Conservation (phyloP, 208 protist species). For the Leptomonas pyrrhocoris region DNA sequence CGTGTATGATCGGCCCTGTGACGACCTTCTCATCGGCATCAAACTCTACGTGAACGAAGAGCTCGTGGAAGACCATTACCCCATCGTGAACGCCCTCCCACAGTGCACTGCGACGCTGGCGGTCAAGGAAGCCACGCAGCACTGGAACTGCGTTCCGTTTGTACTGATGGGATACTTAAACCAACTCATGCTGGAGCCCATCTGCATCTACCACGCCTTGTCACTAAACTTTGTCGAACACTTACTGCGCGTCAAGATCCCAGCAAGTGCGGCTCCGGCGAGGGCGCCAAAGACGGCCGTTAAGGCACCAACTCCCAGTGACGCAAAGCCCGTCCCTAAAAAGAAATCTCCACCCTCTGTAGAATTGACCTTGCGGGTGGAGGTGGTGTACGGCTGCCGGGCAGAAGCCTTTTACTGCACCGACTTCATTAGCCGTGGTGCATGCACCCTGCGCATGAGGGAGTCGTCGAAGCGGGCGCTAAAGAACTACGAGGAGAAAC, state of each 20-base stretch:
- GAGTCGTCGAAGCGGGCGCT: conserved; percentile 46
- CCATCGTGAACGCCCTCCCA: conserved; percentile 43
- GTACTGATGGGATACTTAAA: conserved; percentile 74
- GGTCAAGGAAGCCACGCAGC: conserved; percentile 54
- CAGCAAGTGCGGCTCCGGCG: not conserved
- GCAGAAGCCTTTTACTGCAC: conserved; percentile 77
- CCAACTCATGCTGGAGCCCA: conserved; percentile 52
- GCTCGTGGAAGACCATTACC: conserved; percentile 75
- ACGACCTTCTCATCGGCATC: conserved; percentile 65
- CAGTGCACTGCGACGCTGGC: conserved; percentile 72
- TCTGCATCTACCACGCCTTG: conserved; percentile 58
- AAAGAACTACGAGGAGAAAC: conserved; percentile 63
- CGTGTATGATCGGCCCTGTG: conserved; percentile 60
- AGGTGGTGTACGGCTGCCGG: conserved; percentile 85
- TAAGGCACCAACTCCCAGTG: not conserved
- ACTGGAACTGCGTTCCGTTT: conserved; percentile 71
- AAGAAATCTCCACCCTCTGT: conserved; percentile 5
- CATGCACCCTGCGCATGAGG: conserved; percentile 50
- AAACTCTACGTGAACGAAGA: conserved; percentile 67
- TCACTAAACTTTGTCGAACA: conserved; percentile 77
- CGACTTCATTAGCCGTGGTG: conserved; percentile 68
- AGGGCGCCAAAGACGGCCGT: not conserved
- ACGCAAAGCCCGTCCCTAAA: not conserved
- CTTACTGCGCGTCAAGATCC: conserved; percentile 53
- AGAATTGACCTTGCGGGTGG: conserved; percentile 53